phyloP scores from a whole-genome alignment of 805 yeast genomes.

The Saturnispora saitoi region DNA sequence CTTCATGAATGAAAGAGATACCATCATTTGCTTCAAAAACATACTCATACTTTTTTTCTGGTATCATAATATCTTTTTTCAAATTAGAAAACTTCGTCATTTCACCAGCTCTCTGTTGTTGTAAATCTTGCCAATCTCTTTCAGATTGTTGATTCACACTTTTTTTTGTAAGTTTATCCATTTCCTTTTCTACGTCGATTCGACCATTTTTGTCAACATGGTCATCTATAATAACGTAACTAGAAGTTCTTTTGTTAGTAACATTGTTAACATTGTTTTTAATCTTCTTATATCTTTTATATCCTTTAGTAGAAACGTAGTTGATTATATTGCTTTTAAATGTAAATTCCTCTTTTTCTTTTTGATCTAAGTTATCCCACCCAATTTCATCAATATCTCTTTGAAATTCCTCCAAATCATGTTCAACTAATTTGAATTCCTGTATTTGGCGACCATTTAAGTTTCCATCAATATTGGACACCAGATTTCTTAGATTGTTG shows the following conservation, averaged over 20 bases:
- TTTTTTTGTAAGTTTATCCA: constrained; percentile 22
- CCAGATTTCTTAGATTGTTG: constrained; percentile 28
- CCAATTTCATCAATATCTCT: constrained; percentile 42
- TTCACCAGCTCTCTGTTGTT: constrained; percentile 35
- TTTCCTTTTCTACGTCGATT: background rate
- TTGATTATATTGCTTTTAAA: constrained; percentile 43
- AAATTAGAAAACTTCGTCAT: constrained; percentile 13
- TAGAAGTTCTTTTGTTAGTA: constrained; percentile 27
- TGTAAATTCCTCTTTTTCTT: constrained; percentile 44
- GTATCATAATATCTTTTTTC: constrained; percentile 14
- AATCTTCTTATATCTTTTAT: background rate
- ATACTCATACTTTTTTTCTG: constrained; percentile 50
- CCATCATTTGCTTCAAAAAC: constrained; percentile 64
- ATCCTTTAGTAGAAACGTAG: constrained; percentile 32
- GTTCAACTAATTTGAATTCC: constrained; percentile 34
- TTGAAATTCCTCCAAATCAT: constrained; percentile 43
- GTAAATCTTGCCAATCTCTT: constrained; percentile 45
- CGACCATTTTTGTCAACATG: background rate
- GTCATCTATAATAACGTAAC: background rate
- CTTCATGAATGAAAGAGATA: constrained; percentile 38
- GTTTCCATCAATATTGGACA: constrained; percentile 34
- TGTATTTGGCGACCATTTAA: constrained; percentile 40
- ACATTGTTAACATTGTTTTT: background rate
- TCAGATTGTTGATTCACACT: constrained; percentile 16
- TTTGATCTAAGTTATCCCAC: constrained; percentile 41